Evolutionary conservation across 495 filamentous ascomycete species (phyloP), one percentile per base, ranked within the genome.

Genomic region (Patellaria atrata): DNA sequence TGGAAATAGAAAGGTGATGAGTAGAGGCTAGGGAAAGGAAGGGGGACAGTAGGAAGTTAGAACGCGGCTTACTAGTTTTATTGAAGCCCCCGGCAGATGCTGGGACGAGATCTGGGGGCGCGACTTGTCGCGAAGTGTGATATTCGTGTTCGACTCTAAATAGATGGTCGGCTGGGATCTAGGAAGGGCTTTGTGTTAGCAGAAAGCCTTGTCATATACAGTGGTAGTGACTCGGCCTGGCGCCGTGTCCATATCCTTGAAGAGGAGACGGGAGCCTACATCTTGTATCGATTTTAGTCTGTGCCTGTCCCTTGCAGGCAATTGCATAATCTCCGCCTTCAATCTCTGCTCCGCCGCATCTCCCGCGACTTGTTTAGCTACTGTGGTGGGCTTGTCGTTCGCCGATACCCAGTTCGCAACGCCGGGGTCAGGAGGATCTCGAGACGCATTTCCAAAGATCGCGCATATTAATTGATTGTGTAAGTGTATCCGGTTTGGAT

Each of bases 361-460:
- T 26, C 82, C 82, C 6, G 75, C 75, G 22, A 80, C 72, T 18
- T 79, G 81, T 56, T 89, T 87, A 32, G 71, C 74, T 29, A 77
- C 71, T n/a, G 68, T 55, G 10, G 68, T 62, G n/a, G 85, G 85
- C 61, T 94, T 94, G 60, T 96, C 87, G 50, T 89, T 94, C 15
- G 82, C 82, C 45, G 80, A 84, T 35, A 97, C 89, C 86, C 86
- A 97, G 46, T 71, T 80, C 40, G 89, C 91, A 46, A 92, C 79
- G 44, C 84, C 85, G 57, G 79, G 75, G 51, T 93, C 85, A 4
- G 89, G 89, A 51, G 81, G 73, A 55, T 97, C 89, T 38, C 89
- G 70, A 16, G 72, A 78, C 30, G 81, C 67, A 61, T 97, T 97
- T 40, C 71, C 79, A 51, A 79, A 80, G 50, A 97, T 78, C 23